Base-by-base conservation (phyloP, 768 basidiomycete species). In the Udeniomyces megalosporus region DNA sequence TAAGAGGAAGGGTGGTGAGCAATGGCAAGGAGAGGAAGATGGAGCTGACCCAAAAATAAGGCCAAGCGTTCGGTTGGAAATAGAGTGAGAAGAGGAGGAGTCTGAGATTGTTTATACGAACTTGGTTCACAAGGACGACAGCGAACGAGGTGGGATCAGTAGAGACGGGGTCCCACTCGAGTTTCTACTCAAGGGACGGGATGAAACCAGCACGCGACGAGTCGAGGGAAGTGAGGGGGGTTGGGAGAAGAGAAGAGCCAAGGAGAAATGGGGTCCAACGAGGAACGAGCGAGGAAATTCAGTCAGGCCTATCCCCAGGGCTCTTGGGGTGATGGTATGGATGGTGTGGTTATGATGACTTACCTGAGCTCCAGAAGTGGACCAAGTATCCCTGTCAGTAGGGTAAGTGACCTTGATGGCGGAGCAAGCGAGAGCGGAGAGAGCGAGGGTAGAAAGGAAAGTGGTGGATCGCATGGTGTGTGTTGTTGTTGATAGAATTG, bases 61-160 rank as follows among this genome's bases (percentile, higher is more conserved):
- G 58, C 65, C 69, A 69, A 60, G 49, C 62, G 32, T 61, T 71
- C 70, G 48, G 67, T 65, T n/a, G 66, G 72, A 74, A 76, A 67
- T 28, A 73, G 67, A 17, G 67, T 38, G 24, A 70, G 68, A 64
- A 76, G 59, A 62, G 20, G 26, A 46, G 20, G 28, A 45, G 24
- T 28, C 3, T 24, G 24, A 56, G 26, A 35, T 44, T 14, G 38
- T 17, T n/a, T 38, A 12, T n/a, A n/a, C n/a, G n/a, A n/a, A 50
- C 86, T 70, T 77, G 71, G 74, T 86, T 85, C 65, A 77, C 78
- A 51, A 92, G 77, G 54, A 87, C 75, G 52, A 79, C 77, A 15
- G 84, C 80, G 72, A 90, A 88, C 74, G 80, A 86, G 56, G 61
- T 28, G 0, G 79, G 73, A 70, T 92, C 89, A 10, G 84, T 85